Evolutionary conservation across 83 land plant species (phyloP).

Genomic region (Thuja plicata): DNA sequence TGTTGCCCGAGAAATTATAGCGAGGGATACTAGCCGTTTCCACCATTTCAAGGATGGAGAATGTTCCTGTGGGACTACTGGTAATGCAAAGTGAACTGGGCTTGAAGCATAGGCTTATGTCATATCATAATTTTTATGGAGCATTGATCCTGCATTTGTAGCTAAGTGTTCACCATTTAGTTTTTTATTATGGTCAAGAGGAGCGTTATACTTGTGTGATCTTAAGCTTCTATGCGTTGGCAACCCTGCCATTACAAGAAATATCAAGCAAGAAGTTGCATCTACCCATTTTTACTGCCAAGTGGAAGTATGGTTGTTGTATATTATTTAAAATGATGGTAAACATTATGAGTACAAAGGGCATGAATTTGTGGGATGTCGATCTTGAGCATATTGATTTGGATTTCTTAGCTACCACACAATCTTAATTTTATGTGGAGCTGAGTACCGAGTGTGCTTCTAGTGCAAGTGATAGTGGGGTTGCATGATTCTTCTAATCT

Average conservation of each 20-base stretch:
- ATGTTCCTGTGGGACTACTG: not conserved
- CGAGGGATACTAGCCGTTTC: not conserved
- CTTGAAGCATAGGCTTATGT: not conserved
- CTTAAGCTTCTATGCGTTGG: not conserved
- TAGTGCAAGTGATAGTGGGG: too few relatives aligned
- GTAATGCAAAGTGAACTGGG: not conserved
- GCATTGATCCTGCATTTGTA: not conserved
- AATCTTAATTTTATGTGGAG: too few relatives aligned
- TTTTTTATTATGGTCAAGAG: not conserved
- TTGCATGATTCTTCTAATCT: too few relatives aligned
- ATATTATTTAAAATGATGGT: not conserved
- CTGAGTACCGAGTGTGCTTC: too few relatives aligned
- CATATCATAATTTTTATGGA: not conserved
- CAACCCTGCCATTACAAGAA: not conserved
- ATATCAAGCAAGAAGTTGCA: not conserved
- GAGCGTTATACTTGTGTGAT: not conserved
- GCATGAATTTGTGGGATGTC: too few relatives aligned
- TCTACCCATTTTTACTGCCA: not conserved
- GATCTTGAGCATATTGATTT: too few relatives aligned
- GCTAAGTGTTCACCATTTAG: not conserved
- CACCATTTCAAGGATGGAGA: not conserved
- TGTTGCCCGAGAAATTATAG: not conserved
- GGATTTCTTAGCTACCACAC: too few relatives aligned
- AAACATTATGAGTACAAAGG: too few relatives aligned
- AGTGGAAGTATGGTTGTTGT: not conserved